Percentiles rank a stretch among this genome's conserved stretches.
Evolutionary conservation across 768 basidiomycete genomes (phyloP).

Genomic region (Galerina marginata): DNA sequence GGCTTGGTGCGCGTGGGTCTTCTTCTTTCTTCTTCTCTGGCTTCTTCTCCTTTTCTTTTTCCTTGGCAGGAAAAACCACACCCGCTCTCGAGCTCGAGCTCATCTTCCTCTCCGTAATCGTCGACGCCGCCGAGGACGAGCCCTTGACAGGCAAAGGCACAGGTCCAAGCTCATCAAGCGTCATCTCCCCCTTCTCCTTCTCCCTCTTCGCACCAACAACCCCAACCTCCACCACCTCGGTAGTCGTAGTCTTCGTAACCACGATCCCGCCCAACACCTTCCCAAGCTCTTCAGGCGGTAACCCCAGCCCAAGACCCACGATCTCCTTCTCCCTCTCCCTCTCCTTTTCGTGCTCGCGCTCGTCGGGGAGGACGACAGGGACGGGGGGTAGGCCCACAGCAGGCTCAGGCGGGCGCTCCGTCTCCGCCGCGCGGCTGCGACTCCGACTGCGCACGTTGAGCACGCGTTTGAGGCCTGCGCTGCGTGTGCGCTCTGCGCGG

Average conservation of each 20-base stretch:
- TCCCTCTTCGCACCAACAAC: background rate
- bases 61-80: background rate
- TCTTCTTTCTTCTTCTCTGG: background rate
- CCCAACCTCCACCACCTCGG: background rate
- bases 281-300: background rate
- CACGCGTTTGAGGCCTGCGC: constrained; percentile 29
- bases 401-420: constrained; percentile 10
- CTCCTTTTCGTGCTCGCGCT: background rate
- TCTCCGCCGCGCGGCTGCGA: background rate
- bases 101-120: background rate
- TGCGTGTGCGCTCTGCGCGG: constrained; percentile 29
- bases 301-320: constrained; percentile 2
- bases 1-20: constrained; percentile 27
- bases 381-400: constrained; percentile 13
- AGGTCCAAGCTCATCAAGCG: constrained; percentile 23
- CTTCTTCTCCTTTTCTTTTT: background rate
- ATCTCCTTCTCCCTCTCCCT: background rate
- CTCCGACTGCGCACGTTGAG: constrained; percentile 17
- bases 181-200: constrained; percentile 25
- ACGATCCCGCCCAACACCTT: constrained; percentile 6
- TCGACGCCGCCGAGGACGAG: background rate
- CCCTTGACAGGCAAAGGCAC: background rate
- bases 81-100: too few species aligned
- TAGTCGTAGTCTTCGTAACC: constrained; percentile 8
- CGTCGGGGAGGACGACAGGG: background rate